Base-by-base conservation (phyloP, 306 rosid species). In the Gleditsia sinensis region DNA sequence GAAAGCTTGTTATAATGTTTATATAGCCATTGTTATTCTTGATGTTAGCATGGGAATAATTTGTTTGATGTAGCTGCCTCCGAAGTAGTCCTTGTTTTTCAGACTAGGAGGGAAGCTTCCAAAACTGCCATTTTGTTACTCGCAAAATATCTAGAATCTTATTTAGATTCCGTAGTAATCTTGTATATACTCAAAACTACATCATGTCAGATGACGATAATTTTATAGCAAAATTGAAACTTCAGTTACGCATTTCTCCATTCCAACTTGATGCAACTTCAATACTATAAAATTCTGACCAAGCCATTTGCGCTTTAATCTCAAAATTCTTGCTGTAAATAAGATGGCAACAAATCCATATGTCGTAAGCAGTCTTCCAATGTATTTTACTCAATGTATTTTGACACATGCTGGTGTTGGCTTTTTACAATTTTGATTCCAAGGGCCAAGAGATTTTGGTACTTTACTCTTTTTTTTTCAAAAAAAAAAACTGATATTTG, bases 21-120 rank as follows among this genome's bases (percentile, higher is more conserved):
- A 36, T 43, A 34, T 61, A 17, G 1, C 27, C 14, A 33, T 61
- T 60, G n/a, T 68, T 48, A 21, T 50, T 61, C 23, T 23, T 33
- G 13, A 46, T 16, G 55, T 17, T 46, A 11, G 33, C 46, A 24
- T 14, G 71, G 25, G 8, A 49, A 74, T 46, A 61, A 74, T 33
- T 57, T 17, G 36, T 59, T 20, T 63, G 10, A 6, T 36, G 25
- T 59, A 30, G 36, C 37, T 32, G 32, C 77, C 77, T 49, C 57
- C 30, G 17, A 7, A 45, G 4, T 70, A 2, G 6, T 23, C n/a
- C 14, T 51, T 16, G 20, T 36, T 37, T 45, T 74, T 51, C 16
- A 50, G 10, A 37, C 43, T 51, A 42, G 36, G 20, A 48, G 27
- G 58, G 46, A n/a, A 24, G 70, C 61, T 14, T 46, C 46, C 21